These are phyloP conservation scores for Urtica urens DNA, from an alignment of 306 rosid species.

Conservation along the genomic window DNA sequence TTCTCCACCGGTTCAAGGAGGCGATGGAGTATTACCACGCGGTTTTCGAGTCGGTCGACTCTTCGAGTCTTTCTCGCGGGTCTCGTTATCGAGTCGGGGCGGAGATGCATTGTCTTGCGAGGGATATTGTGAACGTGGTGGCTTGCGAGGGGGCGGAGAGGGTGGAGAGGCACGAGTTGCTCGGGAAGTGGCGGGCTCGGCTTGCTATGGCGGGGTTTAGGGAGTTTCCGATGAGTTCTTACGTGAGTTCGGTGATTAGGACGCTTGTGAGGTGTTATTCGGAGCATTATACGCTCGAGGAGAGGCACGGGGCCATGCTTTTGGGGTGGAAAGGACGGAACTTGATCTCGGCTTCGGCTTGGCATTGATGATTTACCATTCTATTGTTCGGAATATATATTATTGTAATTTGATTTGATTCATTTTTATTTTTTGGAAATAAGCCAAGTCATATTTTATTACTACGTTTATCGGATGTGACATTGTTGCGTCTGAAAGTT, in stretches of 20 bases:
- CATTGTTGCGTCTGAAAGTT: too few species aligned
- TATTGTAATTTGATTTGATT: too few species aligned
- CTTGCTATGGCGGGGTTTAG: slow-evolving; percentile 82
- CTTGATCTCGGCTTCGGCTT: slow-evolving; percentile 85
- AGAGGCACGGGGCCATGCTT: slow-evolving; percentile 87
- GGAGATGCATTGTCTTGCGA: slow-evolving; percentile 84
- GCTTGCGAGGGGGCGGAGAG: slow-evolving; percentile 89
- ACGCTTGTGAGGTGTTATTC: slow-evolving; percentile 63
- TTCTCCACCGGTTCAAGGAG: slow-evolving; percentile 66
- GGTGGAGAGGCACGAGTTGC: slow-evolving; percentile 85
- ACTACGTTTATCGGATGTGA: too few species aligned
- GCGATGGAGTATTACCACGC: slow-evolving; percentile 75
- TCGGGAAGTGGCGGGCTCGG: slow-evolving; percentile 91
- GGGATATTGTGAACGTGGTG: slow-evolving; percentile 71
- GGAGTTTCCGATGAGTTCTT: slow-evolving; percentile 71
- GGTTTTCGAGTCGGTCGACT: slow-evolving; percentile 87
- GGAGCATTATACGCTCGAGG: slow-evolving; percentile 60
- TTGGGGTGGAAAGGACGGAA: slow-evolving; percentile 84
- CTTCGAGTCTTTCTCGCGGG: slow-evolving; percentile 45
- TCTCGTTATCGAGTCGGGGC: slow-evolving; percentile 71
- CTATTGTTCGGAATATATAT: too few species aligned
- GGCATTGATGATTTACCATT: too few species aligned
- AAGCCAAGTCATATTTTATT: too few species aligned
- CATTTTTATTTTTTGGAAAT: too few species aligned
- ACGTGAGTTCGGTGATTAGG: slow-evolving; percentile 64